Percentiles rank a stretch among this genome's conserved stretches.
Evolutionary conservation across 306 rosid species (phyloP).

Genomic region (Ochetophila trinervis): DNA sequence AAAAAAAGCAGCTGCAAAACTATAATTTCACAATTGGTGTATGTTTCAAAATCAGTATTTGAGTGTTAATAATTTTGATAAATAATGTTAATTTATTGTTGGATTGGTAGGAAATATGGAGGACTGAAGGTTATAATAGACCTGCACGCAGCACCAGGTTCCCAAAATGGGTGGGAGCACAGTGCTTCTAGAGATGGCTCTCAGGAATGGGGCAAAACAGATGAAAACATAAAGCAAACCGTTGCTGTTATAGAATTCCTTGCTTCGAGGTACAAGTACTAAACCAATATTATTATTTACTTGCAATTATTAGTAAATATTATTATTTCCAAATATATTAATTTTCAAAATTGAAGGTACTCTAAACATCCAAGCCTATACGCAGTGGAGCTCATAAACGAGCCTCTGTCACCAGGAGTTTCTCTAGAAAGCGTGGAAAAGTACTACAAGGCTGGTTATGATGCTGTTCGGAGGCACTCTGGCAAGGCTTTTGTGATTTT

Average conservation of each 20-base stretch:
- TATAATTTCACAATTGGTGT: too few species aligned
- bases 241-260: conserved; percentile 64
- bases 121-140: conserved; percentile 66
- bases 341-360: conserved; percentile 40
- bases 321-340: background rate
- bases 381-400: conserved; percentile 73
- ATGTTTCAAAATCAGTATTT: too few species aligned
- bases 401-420: conserved; percentile 59
- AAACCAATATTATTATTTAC: too few species aligned
- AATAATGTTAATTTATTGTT: background rate
- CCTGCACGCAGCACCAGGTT: conserved; percentile 81
- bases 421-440: conserved; percentile 43
- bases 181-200: conserved; percentile 68
- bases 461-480: conserved; percentile 55
- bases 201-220: conserved; percentile 64
- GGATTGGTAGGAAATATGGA: conserved; percentile 51
- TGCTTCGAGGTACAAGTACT: conserved; percentile 57
- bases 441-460: conserved; percentile 60
- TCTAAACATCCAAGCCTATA: conserved; percentile 49
- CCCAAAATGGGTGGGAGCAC: conserved; percentile 68
- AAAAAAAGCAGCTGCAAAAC: too few species aligned
- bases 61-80: too few species aligned
- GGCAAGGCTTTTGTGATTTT: conserved; percentile 47
- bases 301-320: too few species aligned
- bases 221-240: conserved; percentile 53